Conservation (phyloP, 495 filamentous ascomycete genomes). For the Xylaria longipes region DNA sequence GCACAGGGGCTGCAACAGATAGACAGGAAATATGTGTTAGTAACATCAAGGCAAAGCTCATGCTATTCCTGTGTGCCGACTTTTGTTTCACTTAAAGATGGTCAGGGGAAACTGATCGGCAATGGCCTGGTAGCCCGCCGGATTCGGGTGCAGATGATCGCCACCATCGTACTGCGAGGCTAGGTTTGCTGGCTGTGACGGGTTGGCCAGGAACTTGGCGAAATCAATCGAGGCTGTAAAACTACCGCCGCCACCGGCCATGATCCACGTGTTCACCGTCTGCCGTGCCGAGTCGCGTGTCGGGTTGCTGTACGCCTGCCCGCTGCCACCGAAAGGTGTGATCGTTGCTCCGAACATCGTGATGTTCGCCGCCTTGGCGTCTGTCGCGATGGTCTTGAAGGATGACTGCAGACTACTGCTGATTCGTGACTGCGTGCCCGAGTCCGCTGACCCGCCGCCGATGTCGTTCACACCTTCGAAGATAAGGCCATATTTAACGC, state of each 20-base stretch:
- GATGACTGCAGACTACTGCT: slow-evolving; percentile 59
- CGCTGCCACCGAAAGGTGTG: slow-evolving; percentile 64
- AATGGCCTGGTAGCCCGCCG: slow-evolving; percentile 66
- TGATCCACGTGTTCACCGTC: slow-evolving; percentile 68
- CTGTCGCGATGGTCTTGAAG: slow-evolving; percentile 62
- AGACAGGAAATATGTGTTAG: not conserved
- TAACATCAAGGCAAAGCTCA: not conserved
- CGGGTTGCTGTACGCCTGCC: slow-evolving; percentile 61
- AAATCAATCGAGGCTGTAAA: slow-evolving; percentile 74
- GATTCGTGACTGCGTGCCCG: slow-evolving; percentile 55
- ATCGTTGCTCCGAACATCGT: slow-evolving; percentile 70
- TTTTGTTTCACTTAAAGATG: slow-evolving; percentile 49
- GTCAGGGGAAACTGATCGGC: slow-evolving; percentile 66
- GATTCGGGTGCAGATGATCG: slow-evolving; percentile 75
- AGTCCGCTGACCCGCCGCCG: slow-evolving; percentile 58
- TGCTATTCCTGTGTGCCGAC: not conserved
- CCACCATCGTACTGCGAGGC: slow-evolving; percentile 65
- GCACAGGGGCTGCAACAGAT: too few species aligned
- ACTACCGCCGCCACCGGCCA: slow-evolving; percentile 51
- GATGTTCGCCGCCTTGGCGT: slow-evolving; percentile 63
- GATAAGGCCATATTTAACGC: slow-evolving; percentile 67
- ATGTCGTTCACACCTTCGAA: slow-evolving; percentile 79
- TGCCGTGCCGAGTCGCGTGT: slow-evolving; percentile 63
- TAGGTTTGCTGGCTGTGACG: slow-evolving; percentile 51
- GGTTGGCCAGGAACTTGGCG: slow-evolving; percentile 61